These are phyloP conservation scores for Alnus rubra DNA, from an alignment of 306 rosid genomes.

Conservation along the genomic window DNA sequence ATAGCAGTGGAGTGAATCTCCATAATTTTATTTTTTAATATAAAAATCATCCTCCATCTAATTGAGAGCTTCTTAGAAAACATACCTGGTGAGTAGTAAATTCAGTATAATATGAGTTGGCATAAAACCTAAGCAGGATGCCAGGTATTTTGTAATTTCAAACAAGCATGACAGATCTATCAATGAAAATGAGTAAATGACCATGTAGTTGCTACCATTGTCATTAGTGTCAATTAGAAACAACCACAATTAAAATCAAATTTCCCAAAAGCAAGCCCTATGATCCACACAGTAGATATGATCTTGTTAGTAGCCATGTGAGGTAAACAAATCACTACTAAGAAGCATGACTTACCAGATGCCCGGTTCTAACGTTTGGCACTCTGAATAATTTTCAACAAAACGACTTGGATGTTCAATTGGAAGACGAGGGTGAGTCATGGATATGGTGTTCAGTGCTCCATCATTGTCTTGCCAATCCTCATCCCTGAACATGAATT, in stretches of 20 bases:
- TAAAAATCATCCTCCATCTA: not conserved
- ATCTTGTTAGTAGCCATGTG: not conserved
- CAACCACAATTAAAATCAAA: not conserved
- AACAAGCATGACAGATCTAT: not conserved
- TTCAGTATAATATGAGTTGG: not conserved
- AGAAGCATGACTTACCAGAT: slow-evolving; percentile 50
- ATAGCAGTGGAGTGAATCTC: not conserved
- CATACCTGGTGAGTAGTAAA: not conserved
- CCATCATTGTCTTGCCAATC: slow-evolving; percentile 99
- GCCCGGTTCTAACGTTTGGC: slow-evolving; percentile 80
- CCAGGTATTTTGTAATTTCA: not conserved
- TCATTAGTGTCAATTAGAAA: not conserved
- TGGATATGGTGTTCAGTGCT: slow-evolving; percentile 89
- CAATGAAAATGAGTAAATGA: not conserved
- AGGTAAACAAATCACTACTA: not conserved
- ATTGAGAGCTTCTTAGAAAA: not conserved
- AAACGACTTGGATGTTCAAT: slow-evolving; percentile 71
- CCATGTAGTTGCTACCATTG: not conserved
- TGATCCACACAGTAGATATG: not conserved
- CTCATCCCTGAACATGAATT: slow-evolving; percentile 71
- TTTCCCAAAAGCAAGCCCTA: not conserved
- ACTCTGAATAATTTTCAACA: slow-evolving; percentile 77
- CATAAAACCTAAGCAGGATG: not conserved
- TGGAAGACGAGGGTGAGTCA: slow-evolving; percentile 91
- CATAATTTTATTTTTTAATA: too few relatives aligned